Conservation (phyloP, 371 early-diverging fungal species). For the Haplosporangium sp. region DNA sequence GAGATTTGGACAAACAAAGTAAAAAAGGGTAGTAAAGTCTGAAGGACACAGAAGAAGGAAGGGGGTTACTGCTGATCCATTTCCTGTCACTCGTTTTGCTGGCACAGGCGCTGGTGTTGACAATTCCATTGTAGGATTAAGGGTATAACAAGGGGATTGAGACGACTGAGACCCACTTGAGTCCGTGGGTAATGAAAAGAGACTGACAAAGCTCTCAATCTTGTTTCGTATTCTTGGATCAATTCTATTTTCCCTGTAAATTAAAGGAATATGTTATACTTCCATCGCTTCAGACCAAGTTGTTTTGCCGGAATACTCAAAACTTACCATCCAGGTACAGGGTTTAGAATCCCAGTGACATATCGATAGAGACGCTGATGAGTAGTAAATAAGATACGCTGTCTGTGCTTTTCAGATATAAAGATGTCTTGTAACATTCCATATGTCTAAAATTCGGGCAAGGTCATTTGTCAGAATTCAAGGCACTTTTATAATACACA, state of each 20-base stretch:
- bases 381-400: constrained; percentile 53
- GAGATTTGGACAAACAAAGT: constrained; percentile 47
- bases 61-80: constrained; percentile 27
- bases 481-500: not conserved
- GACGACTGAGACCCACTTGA: not conserved
- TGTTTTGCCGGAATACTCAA: not conserved
- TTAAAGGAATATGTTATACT: not conserved
- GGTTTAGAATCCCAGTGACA: constrained; percentile 50
- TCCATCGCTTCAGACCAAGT: not conserved
- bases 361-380: constrained; percentile 59
- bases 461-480: not conserved
- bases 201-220: constrained; percentile 29
- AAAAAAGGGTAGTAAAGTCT: constrained; percentile 53
- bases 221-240: constrained; percentile 42
- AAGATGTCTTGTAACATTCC: constrained; percentile 59
- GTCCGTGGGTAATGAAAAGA: constrained; percentile 20
- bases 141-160: constrained; percentile 21
- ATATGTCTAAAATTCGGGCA: constrained; percentile 42
- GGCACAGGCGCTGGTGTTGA: constrained; percentile 32
- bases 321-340: constrained; percentile 58
- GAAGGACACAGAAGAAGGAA: constrained; percentile 50
- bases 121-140: constrained; percentile 30
- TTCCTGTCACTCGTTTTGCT: not conserved
- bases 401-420: constrained; percentile 56
- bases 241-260: constrained; percentile 41